These are phyloP conservation scores for Scutellaria galericulata DNA, from an alignment of 257 asterid genomes.

Conservation along the genomic window DNA sequence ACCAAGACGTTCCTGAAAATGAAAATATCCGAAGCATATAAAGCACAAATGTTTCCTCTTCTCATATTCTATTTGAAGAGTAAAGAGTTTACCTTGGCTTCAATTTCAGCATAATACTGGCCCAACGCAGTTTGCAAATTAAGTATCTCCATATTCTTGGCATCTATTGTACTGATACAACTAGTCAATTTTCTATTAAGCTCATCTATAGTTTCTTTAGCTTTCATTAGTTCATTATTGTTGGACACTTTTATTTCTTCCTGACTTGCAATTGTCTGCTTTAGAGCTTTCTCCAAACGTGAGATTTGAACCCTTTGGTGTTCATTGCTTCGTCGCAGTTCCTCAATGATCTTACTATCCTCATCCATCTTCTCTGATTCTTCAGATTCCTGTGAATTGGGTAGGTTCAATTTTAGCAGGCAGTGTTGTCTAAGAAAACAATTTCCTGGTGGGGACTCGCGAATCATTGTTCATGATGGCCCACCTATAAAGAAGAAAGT, in stretches of 20 bases:
- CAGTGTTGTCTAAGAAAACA: constrained; percentile 4
- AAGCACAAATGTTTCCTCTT: constrained; percentile 19
- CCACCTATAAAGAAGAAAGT: constrained; percentile 21
- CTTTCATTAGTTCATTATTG: constrained; percentile 62
- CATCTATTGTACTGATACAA: constrained; percentile 72
- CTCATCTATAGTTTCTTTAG: constrained; percentile 74
- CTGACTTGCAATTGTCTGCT: constrained; percentile 65
- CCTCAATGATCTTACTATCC: constrained; percentile 91
- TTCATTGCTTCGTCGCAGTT: constrained; percentile 71
- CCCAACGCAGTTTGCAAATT: constrained; percentile 99
- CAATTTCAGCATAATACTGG: constrained; percentile 98
- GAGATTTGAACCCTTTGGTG: constrained; percentile 73
- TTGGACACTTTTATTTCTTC: constrained; percentile 71
- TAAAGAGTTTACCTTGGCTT: constrained; percentile 73
- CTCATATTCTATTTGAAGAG: constrained; percentile 30
- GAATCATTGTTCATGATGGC: constrained; percentile 32
- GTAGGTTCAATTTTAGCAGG: constrained; percentile 32
- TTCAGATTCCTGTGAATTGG: constrained; percentile 77
- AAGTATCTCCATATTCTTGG: constrained; percentile 86
- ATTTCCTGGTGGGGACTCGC: constrained; percentile 19
- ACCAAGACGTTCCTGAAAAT: constrained; percentile 79
- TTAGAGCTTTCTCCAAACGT: constrained; percentile 78
- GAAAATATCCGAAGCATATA: constrained; percentile 13
- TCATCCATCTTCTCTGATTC: constrained; percentile 99
- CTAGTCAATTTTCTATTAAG: constrained; percentile 71